Conservation (phyloP, 73 alveolate genomes). For the Tetrahymena thermophila region DNA sequence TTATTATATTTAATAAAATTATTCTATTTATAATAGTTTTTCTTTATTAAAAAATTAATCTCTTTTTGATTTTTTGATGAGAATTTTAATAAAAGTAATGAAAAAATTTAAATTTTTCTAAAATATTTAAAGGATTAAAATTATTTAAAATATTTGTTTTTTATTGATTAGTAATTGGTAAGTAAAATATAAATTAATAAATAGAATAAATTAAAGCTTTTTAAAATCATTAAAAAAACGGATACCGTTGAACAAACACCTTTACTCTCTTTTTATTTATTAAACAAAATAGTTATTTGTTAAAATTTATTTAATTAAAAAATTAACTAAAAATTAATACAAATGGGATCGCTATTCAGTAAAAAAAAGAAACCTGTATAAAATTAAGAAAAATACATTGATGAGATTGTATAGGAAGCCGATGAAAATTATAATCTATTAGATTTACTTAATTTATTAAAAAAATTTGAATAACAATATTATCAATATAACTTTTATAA, state of each 20-base stretch:
- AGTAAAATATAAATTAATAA: not conserved
- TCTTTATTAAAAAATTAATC: too few species aligned
- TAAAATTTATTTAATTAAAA: too few species aligned
- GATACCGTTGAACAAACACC: too few species aligned
- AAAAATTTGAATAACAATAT: not conserved
- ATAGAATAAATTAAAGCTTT: not conserved
- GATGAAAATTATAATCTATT: not conserved
- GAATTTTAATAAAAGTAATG: too few species aligned
- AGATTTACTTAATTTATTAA: not conserved
- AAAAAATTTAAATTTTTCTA: too few species aligned
- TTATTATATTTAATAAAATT: too few species aligned
- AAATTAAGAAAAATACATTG: not conserved
- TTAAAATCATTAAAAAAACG: too few species aligned
- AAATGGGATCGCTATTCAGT: not conserved
- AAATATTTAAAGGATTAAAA: too few species aligned
- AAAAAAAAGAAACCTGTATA: not conserved
- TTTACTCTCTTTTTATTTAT: not conserved
- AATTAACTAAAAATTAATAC: not conserved
- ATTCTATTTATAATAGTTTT: too few species aligned
- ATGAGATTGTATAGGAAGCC: not conserved
- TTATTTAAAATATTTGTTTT: too few species aligned
- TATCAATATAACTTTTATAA: not conserved
- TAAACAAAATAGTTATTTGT: not conserved
- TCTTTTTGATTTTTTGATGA: too few species aligned
- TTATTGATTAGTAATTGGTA: too few species aligned